phyloP scores from a whole-genome alignment of 345 rosid species.

The Trapa bicornis region DNA sequence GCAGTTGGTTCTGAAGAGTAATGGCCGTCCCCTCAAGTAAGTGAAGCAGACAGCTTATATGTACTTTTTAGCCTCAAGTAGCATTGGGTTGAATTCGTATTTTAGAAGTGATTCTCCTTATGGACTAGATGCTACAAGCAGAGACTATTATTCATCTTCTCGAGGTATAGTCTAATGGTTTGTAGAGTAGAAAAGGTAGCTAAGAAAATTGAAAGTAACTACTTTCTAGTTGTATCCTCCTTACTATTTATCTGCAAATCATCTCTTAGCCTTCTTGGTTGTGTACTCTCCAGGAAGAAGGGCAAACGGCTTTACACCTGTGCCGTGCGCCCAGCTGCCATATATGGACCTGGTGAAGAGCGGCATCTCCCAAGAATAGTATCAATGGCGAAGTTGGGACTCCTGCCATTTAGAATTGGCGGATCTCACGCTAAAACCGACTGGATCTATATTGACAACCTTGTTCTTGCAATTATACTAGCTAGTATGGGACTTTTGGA shows the following conservation, averaged over 20 bases:
- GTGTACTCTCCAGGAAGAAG: conserved; percentile 28
- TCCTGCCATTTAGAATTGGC: conserved; percentile 52
- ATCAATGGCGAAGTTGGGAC: conserved; percentile 55
- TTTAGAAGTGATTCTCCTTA: neutral
- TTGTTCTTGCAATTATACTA: conserved; percentile 59
- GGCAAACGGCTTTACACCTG: conserved; percentile 56
- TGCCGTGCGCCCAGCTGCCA: conserved; percentile 86
- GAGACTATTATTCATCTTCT: neutral
- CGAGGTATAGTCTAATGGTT: neutral
- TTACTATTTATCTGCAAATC: neutral
- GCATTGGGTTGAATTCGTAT: neutral
- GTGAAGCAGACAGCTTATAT: conserved; percentile 9
- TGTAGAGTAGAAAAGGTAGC: neutral
- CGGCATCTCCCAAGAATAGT: conserved; percentile 83
- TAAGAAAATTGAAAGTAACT: neutral
- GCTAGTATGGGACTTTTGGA: conserved; percentile 93
- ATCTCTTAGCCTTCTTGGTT: neutral
- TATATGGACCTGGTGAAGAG: conserved; percentile 92
- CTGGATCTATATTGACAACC: conserved; percentile 85
- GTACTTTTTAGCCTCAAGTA: neutral
- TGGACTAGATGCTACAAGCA: neutral
- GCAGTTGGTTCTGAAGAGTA: conserved; percentile 69
- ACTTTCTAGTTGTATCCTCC: neutral
- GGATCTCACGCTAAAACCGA: conserved; percentile 60
- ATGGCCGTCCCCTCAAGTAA: conserved; percentile 63